Evolutionary conservation across 192 early-diverging fungal genomes (phyloP), one percentile per base, ranked within the genome.

Genomic region (Geranomyces variabilis): DNA sequence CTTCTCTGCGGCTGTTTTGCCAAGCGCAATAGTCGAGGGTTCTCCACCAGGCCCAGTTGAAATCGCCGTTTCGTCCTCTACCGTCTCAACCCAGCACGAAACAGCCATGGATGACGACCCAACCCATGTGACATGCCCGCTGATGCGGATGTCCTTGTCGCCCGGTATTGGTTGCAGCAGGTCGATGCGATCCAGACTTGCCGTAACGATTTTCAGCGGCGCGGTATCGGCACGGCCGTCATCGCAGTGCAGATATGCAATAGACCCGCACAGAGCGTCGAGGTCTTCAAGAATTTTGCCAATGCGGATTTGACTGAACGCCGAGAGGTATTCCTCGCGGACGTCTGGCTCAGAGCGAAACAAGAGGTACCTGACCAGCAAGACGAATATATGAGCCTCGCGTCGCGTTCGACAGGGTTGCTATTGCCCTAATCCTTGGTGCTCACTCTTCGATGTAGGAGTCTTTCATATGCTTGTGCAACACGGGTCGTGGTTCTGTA

Each of bases 101-200:
- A 86, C 80, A 84, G 96, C 95, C 93, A 97, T 92, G 26, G 92
- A 94, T 66, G 91, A 93, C 47, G 79, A 84, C 13, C 95, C 95
- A 5, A 92, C 92, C 67, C 71, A 93, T 0, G 91, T 91, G 29
- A 95, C 93, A 67, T 90, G 89, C 21, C 93, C 95, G 31, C 84
- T 84, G 45, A 97, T 78, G n/a, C 88, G 83, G 43, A 93, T 80
- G 73, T 97, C 92, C 48, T 79, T 51, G 65, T 89, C 84, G 10
- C 87, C 73, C 7, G 86, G 81, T 43, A 93, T 82, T 3, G 78
- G 81, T 29, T 81, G 67, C 41, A 91, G 75, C 53, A 97, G 75
- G 26, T 95, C 93, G 44, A 95, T 93, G 22, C 95, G 81, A 75
- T 97, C 95, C 13, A 97, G 87, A 24, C 89, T 83, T 0, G 95